phyloP scores from a whole-genome alignment of 495 filamentous ascomycete genomes.

The Neurospora sp. region DNA sequence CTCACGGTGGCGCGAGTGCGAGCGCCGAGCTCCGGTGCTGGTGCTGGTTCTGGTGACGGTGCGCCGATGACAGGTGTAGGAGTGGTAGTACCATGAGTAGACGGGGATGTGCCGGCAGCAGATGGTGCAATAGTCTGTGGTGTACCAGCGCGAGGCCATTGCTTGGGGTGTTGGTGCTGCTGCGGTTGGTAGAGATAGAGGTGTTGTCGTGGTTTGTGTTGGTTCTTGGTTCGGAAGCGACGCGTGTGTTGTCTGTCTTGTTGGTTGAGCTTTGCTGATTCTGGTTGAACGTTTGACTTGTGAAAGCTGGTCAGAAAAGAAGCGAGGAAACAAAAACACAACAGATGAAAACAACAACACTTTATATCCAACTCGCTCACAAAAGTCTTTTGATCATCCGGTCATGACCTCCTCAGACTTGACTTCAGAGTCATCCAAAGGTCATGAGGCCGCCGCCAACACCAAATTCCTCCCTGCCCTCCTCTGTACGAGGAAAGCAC shows the following conservation, averaged over 20 bases:
- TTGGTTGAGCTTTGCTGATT: background rate
- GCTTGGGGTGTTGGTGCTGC: background rate
- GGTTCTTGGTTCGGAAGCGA: background rate
- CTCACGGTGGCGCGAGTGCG: background rate
- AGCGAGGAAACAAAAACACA: background rate
- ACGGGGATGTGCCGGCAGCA: background rate
- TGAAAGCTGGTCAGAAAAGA: background rate
- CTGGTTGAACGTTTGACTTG: background rate
- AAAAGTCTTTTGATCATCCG: background rate
- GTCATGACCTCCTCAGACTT: background rate
- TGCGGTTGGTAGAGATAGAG: background rate
- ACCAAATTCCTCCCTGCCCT: background rate
- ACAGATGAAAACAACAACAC: background rate
- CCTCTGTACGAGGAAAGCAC: background rate
- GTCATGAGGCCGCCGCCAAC: background rate
- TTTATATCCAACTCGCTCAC: background rate
- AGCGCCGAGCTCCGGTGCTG: background rate
- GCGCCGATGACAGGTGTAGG: background rate
- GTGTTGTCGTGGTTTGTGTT: background rate
- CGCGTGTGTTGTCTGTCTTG: background rate
- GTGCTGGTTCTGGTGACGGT: background rate
- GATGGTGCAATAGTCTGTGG: background rate
- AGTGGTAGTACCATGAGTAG: background rate
- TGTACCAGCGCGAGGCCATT: background rate
- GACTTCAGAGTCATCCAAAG: background rate